Conservation (phyloP, 2,329 filamentous ascomycete genomes). For the Orbilia ellipsospora region DNA sequence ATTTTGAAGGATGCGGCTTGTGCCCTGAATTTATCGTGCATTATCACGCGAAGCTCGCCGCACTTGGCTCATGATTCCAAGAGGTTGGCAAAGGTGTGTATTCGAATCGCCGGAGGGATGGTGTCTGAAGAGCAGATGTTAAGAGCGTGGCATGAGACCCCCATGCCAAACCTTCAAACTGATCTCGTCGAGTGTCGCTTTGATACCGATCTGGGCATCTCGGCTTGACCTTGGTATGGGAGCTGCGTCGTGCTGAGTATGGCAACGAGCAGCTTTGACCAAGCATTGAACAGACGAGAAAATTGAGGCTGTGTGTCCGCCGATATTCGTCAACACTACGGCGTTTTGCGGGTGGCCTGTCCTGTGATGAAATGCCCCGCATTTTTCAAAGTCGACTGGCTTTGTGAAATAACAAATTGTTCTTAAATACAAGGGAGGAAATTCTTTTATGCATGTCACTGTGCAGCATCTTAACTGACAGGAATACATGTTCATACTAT, state of each 20-base stretch:
- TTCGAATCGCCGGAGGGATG: slow-evolving; percentile 22
- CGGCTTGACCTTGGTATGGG: slow-evolving; percentile 13
- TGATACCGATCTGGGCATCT: slow-evolving; percentile 46
- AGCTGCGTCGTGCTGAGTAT: too few species aligned
- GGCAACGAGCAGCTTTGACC: slow-evolving; percentile 18
- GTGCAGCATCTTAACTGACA: not conserved
- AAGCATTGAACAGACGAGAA: slow-evolving; percentile 11
- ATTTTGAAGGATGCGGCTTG: slow-evolving; percentile 36
- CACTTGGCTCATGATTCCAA: slow-evolving; percentile 36
- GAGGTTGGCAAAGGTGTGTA: not conserved
- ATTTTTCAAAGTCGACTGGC: not conserved
- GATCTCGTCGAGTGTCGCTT: not conserved
- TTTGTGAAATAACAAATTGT: too few species aligned
- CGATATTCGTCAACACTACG: not conserved
- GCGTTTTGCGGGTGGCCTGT: not conserved
- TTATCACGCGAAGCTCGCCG: slow-evolving; percentile 41
- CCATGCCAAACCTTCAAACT: not conserved
- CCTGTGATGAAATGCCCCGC: not conserved
- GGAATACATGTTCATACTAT: not conserved
- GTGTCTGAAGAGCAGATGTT: too few species aligned
- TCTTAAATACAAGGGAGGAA: not conserved
- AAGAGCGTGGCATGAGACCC: slow-evolving; percentile 9
- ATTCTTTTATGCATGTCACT: not conserved
- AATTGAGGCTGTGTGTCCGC: not conserved
- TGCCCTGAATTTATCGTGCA: slow-evolving; percentile 15